Evolutionary conservation across 2,329 filamentous ascomycete genomes (phyloP).

Genomic region (Fusarium praegraminearum): DNA sequence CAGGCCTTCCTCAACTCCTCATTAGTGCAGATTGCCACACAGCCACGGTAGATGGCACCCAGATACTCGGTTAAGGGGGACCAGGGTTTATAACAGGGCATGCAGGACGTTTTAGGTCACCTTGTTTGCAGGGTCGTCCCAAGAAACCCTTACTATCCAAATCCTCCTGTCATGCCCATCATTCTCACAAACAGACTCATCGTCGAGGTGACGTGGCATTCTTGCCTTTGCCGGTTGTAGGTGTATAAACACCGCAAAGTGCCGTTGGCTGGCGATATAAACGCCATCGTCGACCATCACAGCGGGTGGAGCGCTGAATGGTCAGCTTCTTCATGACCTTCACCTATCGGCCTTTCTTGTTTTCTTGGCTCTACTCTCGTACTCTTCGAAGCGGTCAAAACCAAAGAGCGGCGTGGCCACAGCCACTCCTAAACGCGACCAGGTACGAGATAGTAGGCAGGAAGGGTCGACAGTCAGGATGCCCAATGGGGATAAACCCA

Average conservation of each 20-base stretch:
- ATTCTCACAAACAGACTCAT: conserved; percentile 16
- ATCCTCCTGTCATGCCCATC: conserved; percentile 12
- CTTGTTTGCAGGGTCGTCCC: conserved; percentile 30
- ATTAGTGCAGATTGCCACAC: conserved; percentile 35
- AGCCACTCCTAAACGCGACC: conserved; percentile 12
- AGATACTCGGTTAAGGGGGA: conserved; percentile 46
- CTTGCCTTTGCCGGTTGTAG: conserved; percentile 27
- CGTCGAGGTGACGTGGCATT: conserved; percentile 44
- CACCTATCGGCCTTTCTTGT: conserved; percentile 14
- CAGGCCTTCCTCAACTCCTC: conserved; percentile 37
- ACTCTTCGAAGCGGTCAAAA: not conserved
- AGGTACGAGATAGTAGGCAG: conserved; percentile 22
- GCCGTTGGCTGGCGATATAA: conserved; percentile 27
- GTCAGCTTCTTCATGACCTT: conserved; percentile 1
- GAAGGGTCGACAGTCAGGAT: conserved; percentile 20
- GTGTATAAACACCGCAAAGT: conserved; percentile 35
- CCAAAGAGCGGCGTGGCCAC: conserved; percentile 8
- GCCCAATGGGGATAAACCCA: conserved; percentile 43
- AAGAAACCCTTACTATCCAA: conserved; percentile 23
- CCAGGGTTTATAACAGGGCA: conserved; percentile 41
- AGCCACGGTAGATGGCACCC: conserved; percentile 40
- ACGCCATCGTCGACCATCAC: conserved; percentile 16
- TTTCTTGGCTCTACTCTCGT: conserved; percentile 6
- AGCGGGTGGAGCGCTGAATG: conserved; percentile 10
- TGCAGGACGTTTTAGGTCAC: conserved; percentile 41